phyloP scores from a whole-genome alignment of 1,139 yeast species.

The Scheffersomyces illinoinensis region DNA sequence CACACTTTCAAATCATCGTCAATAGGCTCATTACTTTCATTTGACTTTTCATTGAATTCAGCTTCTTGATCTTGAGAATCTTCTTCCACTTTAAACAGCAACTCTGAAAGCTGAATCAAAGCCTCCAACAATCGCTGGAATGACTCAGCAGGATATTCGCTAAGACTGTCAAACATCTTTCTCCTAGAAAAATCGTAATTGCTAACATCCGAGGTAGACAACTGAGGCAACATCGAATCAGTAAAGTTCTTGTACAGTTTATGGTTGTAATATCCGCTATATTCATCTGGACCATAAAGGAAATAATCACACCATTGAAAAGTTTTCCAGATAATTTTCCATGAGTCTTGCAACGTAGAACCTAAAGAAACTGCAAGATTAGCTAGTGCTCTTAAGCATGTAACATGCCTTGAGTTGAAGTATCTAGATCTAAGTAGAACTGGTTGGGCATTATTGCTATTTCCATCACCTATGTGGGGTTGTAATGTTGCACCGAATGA shows the following conservation, averaged over 20 bases:
- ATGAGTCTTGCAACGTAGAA: constrained; percentile 61
- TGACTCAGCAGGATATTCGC: constrained; percentile 50
- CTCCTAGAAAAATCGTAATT: constrained; percentile 56
- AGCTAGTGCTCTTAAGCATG: constrained; percentile 76
- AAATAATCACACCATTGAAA: constrained; percentile 75
- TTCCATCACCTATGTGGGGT: neutral
- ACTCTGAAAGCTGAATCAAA: constrained; percentile 44
- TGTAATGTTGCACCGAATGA: constrained; percentile 43
- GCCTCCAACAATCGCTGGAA: constrained; percentile 48
- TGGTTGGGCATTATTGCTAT: neutral
- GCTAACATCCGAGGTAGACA: constrained; percentile 46
- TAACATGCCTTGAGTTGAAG: constrained; percentile 63
- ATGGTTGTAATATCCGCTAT: constrained; percentile 21
- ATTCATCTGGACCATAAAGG: constrained; percentile 61
- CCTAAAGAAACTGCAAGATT: constrained; percentile 82
- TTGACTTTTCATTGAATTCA: neutral
- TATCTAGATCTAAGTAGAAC: constrained; percentile 30
- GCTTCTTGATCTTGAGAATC: constrained; percentile 1
- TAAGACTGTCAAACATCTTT: constrained; percentile 65
- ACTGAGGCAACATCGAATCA: constrained; percentile 23
- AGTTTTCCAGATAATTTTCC: constrained; percentile 69
- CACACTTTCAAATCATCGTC: constrained; percentile 21
- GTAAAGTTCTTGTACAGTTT: constrained; percentile 18
- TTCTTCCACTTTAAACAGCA: constrained; percentile 11
- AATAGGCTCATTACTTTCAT: neutral